Evolutionary conservation across 257 asterid species (phyloP), one percentile per base, ranked within the genome.

Genomic region (Anisodus acutangulus): DNA sequence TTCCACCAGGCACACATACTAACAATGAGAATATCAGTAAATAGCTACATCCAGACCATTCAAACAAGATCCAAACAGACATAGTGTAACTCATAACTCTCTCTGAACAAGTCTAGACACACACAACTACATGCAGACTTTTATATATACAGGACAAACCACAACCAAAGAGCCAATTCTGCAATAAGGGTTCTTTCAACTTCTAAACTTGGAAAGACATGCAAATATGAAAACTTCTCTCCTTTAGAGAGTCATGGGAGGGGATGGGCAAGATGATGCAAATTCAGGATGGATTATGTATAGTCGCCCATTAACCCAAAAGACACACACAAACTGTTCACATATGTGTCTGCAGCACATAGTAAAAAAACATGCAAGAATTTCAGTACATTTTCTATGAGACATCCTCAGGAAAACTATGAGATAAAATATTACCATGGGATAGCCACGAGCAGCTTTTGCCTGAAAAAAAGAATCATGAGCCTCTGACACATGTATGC

Each of bases 1-100:
- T 92, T 96, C 98, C 67, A 96, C 99, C 35, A 94, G 98, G 91
- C 99, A 96, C 88, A 93, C 98, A 63, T 91, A 96, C 99, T 96
- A 54, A 83, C 85, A 37, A 79, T n/a, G 4, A 26, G 53, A 59
- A 17, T 47, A 54, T 22, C 54, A 49, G n/a, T 57, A 79, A 80
- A 78, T 17, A 84, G 63, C 51, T 49, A 81, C 31, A 60, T 43
- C 41, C 12, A 26, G 64, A 76, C 81, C 35, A 76, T 76, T 26
- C 11, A 12, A 76, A 19, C 16, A 76, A 76, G 47, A 76, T 76
- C 22, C 0, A 3, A 76, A 76, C 81, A 76, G 26, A 22, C 37
- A 31, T 31, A 31, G 35, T 31, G 35, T 31, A 31, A 31, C 35
- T 31, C 35, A 31, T 31, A 31, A 74, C 81, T 74, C 62, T 74